Conservation (phyloP, 768 basidiomycete genomes). For the Xerocomus spinulosus region DNA sequence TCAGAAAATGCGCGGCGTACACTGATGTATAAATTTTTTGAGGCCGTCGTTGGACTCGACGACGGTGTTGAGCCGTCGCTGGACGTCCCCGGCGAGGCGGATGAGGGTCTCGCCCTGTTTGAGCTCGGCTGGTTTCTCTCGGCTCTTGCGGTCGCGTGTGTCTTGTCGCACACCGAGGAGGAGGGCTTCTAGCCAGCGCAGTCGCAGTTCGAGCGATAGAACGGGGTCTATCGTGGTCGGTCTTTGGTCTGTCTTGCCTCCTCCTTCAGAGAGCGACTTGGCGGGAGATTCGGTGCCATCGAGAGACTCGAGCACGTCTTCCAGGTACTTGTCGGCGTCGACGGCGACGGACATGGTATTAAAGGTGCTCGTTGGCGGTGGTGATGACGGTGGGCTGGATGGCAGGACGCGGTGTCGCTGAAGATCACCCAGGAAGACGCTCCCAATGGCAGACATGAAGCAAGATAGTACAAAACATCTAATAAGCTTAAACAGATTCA, state of each 20-base stretch:
- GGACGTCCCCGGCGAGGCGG: constrained; percentile 56
- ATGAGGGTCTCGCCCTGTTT: constrained; percentile 54
- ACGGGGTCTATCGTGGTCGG: constrained; percentile 50
- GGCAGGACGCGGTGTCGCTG: constrained; percentile 61
- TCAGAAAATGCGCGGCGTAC: constrained; percentile 34
- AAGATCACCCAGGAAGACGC: constrained; percentile 77
- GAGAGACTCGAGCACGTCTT: constrained; percentile 21
- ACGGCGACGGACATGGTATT: constrained; percentile 16
- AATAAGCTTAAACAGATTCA: constrained; percentile 24
- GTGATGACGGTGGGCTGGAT: constrained; percentile 49
- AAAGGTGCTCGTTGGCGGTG: constrained; percentile 25
- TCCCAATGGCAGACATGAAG: constrained; percentile 57
- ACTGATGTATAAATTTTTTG: constrained; percentile 69
- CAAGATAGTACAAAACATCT: neutral
- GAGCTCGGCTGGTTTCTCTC: constrained; percentile 32
- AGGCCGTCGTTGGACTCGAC: constrained; percentile 69
- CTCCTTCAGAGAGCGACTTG: constrained; percentile 10
- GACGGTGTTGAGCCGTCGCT: constrained; percentile 49
- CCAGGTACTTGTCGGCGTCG: constrained; percentile 9
- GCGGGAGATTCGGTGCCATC: constrained; percentile 18
- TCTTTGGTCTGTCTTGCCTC: constrained; percentile 1
- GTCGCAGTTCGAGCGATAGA: constrained; percentile 67
- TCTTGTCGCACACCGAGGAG: constrained; percentile 59
- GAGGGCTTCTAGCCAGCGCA: constrained; percentile 79
- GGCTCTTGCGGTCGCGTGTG: constrained; percentile 38